A percentile compares a stretch with the other conserved stretches of the same genome.
phyloP scores from a whole-genome alignment of 2,329 filamentous ascomycete species.

The Aureobasidium sp. region DNA sequence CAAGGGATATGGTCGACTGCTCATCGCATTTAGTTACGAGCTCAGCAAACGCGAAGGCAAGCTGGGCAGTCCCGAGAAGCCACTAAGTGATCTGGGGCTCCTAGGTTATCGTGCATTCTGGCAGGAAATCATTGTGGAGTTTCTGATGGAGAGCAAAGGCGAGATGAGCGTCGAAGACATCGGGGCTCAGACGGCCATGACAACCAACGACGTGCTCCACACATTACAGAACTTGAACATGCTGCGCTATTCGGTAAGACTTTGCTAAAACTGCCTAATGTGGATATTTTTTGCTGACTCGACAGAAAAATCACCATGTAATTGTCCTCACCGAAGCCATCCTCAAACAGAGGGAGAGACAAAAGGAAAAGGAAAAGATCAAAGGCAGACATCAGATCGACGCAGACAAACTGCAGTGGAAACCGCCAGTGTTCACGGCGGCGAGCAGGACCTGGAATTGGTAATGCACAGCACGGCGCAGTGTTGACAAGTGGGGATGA shows the following conservation, averaged over 20 bases:
- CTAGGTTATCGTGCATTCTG: slow-evolving; percentile 95
- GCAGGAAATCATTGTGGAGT: slow-evolving; percentile 87
- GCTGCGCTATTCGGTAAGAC: slow-evolving; percentile 76
- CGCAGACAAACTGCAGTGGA: slow-evolving; percentile 78
- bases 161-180: slow-evolving; percentile 79
- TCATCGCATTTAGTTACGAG: slow-evolving; percentile 97
- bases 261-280: slow-evolving; percentile 8
- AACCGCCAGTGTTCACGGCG: slow-evolving; percentile 88
- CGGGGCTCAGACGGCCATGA: slow-evolving; percentile 78
- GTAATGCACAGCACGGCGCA: slow-evolving; percentile 40
- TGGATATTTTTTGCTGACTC: neutral
- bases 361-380: slow-evolving; percentile 64
- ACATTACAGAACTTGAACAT: slow-evolving; percentile 91
- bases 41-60: slow-evolving; percentile 92
- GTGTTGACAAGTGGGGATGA: neutral
- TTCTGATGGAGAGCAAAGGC: slow-evolving; percentile 64
- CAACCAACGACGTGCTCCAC: slow-evolving; percentile 92
- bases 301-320: slow-evolving; percentile 80
- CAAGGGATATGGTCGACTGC: slow-evolving; percentile 82
- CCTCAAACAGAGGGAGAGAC: slow-evolving; percentile 59
- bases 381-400: slow-evolving; percentile 76
- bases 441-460: slow-evolving; percentile 92
- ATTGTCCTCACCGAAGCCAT: slow-evolving; percentile 84
- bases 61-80: slow-evolving; percentile 92
- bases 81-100: slow-evolving; percentile 84